Evolutionary conservation across 2,329 filamentous ascomycete genomes (phyloP), one percentile per base, ranked within the genome.

Genomic region (Didymella sp.): DNA sequence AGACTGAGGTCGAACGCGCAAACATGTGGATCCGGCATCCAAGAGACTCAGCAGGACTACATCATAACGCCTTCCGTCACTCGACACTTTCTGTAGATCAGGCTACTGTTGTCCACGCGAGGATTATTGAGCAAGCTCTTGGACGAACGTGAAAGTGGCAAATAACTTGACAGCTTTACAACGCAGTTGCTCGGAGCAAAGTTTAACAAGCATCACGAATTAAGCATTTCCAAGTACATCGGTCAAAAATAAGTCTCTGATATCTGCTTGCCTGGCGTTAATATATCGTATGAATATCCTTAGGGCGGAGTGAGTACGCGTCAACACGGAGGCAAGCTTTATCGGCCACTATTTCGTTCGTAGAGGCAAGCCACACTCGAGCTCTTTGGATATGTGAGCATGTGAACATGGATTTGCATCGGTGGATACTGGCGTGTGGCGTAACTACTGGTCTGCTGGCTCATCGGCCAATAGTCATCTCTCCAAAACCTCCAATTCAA

Each of bases 61-160:
- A 52, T 40, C 49, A 52, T 40, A 27, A 52, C 41, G 41, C 41
- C 42, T 24, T 41, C 49, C 41, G 33, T 25, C 25, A 24, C 24
- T 25, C 19, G 11, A 25, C 17, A 22, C 15, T 31, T 11, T 38
- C 19, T 25, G n/a, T 37, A n/a, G 49, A 33, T 17, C 28, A 19
- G 13, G 22, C 2, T n/a, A n/a, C n/a, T 27, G 15, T 43, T 4
- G 24, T 27, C 17, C 19, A 25, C 28, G 15, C 48, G 28, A 44
- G 22, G n/a, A n/a, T n/a, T n/a, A n/a, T n/a, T n/a, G n/a, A n/a
- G n/a, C n/a, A n/a, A n/a, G n/a, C n/a, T n/a, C n/a, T n/a, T n/a
- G n/a, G n/a, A n/a, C n/a, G n/a, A n/a, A n/a, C n/a, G n/a, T n/a
- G n/a, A n/a, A n/a, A n/a, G n/a, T n/a, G n/a, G n/a, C n/a, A n/a